Percentiles rank a stretch among this genome's conserved stretches.
phyloP scores from a whole-genome alignment of 495 filamentous ascomycete species.

The Aspergillus sparsus region DNA sequence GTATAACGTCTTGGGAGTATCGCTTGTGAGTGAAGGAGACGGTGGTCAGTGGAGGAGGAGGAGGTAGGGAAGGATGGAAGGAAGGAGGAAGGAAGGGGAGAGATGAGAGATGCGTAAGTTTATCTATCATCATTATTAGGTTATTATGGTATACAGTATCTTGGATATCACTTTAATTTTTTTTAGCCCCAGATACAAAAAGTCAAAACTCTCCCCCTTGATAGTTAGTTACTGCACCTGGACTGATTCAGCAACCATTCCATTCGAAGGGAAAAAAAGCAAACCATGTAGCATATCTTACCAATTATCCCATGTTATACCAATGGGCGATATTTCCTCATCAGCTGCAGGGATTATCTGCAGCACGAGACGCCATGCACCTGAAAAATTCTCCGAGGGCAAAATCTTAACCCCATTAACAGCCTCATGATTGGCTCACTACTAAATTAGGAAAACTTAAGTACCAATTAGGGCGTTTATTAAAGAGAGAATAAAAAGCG shows the following conservation, averaged over 20 bases:
- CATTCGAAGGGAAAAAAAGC: background rate
- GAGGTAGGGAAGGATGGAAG: background rate
- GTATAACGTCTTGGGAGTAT: too few species aligned
- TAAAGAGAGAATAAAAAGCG: background rate
- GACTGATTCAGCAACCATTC: constrained; percentile 9
- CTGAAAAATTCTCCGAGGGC: constrained; percentile 6
- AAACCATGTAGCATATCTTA: constrained; percentile 4
- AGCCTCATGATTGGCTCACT: constrained; percentile 10
- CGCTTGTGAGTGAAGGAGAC: too few species aligned
- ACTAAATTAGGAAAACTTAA: background rate
- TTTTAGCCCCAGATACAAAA: background rate
- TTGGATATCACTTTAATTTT: background rate
- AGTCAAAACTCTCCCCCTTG: background rate
- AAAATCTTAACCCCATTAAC: constrained; percentile 12
- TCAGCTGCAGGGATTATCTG: constrained; percentile 3
- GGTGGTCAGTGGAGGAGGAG: background rate
- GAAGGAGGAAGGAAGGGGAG: background rate
- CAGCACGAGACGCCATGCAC: constrained; percentile 10
- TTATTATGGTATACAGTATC: background rate
- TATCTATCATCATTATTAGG: background rate
- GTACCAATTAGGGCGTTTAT: background rate
- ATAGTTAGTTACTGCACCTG: background rate
- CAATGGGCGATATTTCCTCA: background rate
- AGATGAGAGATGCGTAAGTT: background rate
- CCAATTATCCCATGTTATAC: background rate